Percentiles rank a stretch among this genome's conserved stretches.
Evolutionary conservation across 768 basidiomycete species (phyloP).

Genomic region (Pholiota conissans): DNA sequence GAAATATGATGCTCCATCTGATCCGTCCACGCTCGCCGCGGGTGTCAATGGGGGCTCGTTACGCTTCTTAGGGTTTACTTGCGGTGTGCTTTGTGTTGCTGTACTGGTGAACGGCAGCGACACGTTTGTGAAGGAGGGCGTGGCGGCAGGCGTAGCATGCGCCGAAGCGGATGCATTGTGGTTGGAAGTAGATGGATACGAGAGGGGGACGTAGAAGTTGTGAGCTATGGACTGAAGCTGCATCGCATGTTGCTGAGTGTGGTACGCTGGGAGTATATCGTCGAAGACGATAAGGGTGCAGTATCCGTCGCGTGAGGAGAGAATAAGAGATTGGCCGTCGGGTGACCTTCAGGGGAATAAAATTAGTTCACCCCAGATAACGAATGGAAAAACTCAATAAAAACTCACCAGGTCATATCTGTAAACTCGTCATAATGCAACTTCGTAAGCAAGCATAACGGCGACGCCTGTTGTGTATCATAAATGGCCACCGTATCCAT

Average conservation of each 20-base stretch:
- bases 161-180: conserved; percentile 26
- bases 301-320: conserved; percentile 94
- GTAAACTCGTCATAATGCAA: conserved; percentile 98
- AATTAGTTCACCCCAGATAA: conserved; percentile 6
- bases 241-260: conserved; percentile 88
- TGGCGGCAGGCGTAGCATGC: conserved; percentile 35
- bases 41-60: conserved; percentile 49
- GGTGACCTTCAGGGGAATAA: conserved; percentile 67
- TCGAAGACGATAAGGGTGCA: conserved; percentile 95
- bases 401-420: conserved; percentile 86
- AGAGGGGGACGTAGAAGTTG: conserved; percentile 71
- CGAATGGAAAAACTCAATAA: background rate
- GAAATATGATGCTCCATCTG: conserved; percentile 22
- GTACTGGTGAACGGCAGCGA: conserved; percentile 26
- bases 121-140: conserved; percentile 31
- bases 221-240: conserved; percentile 92
- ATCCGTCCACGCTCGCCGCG: conserved; percentile 48
- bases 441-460: conserved; percentile 89
- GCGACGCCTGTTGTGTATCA: conserved; percentile 94
- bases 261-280: conserved; percentile 85
- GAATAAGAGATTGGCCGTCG: conserved; percentile 89
- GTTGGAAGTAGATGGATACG: conserved; percentile 31
- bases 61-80: conserved; percentile 35
- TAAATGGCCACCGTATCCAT: conserved; percentile 96
- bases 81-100: conserved; percentile 1